These are phyloP conservation scores for Rhodamnia argentea DNA, from an alignment of 345 rosid genomes.

Conservation along the genomic window DNA sequence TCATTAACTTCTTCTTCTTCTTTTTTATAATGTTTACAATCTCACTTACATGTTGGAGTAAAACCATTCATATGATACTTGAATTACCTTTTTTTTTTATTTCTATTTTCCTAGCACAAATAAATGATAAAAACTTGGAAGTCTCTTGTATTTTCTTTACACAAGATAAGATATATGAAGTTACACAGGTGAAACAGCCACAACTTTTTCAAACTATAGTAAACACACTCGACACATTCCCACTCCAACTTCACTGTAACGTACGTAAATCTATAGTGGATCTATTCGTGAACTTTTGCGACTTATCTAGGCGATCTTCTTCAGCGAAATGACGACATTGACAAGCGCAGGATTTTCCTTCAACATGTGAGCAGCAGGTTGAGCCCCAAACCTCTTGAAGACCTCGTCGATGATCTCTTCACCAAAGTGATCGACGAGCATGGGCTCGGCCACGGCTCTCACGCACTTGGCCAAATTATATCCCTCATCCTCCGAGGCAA, in stretches of 20 bases:
- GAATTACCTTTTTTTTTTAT: not conserved
- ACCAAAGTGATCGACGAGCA: conserved; percentile 40
- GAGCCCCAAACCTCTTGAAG: conserved; percentile 4
- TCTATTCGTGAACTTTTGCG: too few relatives aligned
- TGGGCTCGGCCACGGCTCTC: conserved; percentile 51
- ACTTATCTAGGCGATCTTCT: not conserved
- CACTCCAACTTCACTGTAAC: not conserved
- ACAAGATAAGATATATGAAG: not conserved
- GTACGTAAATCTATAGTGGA: too few relatives aligned
- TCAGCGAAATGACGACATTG: conserved; percentile 2
- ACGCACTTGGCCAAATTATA: conserved; percentile 27
- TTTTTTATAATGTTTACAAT: too few relatives aligned
- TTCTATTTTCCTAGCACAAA: not conserved
- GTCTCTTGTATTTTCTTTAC: not conserved
- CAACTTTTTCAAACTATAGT: not conserved
- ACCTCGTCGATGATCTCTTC: conserved; percentile 17
- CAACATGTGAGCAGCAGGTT: not conserved
- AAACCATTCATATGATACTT: not conserved
- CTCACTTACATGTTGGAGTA: not conserved
- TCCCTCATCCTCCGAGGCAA: conserved; percentile 6
- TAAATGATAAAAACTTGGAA: not conserved
- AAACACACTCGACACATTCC: not conserved
- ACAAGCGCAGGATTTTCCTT: conserved; percentile 3
- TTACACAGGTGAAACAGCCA: not conserved
- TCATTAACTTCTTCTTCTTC: too few relatives aligned